Base-by-base conservation (phyloP, 164 flowering plant genomes). In the Magnolia kwangsiensis region DNA sequence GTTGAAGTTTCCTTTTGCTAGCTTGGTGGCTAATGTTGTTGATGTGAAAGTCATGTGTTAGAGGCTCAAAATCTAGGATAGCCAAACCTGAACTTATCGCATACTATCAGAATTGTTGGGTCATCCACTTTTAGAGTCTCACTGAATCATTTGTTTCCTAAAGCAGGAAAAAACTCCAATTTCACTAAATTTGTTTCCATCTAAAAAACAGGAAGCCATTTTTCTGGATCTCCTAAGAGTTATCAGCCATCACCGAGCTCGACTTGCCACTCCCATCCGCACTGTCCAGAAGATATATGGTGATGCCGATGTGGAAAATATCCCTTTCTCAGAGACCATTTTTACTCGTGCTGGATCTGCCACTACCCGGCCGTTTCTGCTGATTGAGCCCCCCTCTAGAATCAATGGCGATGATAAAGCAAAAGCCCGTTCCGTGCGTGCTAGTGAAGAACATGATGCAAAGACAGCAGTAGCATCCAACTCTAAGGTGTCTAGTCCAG, bases 211-310 rank as follows among this genome's bases (percentile, higher is more conserved):
- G 99, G 99, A 96, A 90, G 90, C 90, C 55, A 88, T 96, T 78
- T 79, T 96, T 72, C 79, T 93, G 85, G 99, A 96, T 85, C 96
- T 96, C 76, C 90, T 96, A 31, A 89, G 98, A 83, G 97, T 96
- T 72, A 90, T 96, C 83, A 90, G 95, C 78, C 99, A 96, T 85
- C 99, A 96, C 78, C 86, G 92, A 5, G 99, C 99, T 14, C 89
- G 98, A 49, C 92, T 96, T 75, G 98, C 99, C 55, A 94, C 99
- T 37, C 99, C 98, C 59, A 89, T 96, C 68, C 97, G 98, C 59
- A 94, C 98, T 16, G 84, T 96, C 76, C 98, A 93, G 84, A 92
- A 93, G 83, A 78, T 90, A 67, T 88, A 88, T 55, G 88, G 81
- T 75, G 77, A 75, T 51, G 78, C 89, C 0, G 93, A 89, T 77